Evolutionary conservation across 805 yeast species (phyloP).

Genomic region (Wickerhamomyces strasburgensis): DNA sequence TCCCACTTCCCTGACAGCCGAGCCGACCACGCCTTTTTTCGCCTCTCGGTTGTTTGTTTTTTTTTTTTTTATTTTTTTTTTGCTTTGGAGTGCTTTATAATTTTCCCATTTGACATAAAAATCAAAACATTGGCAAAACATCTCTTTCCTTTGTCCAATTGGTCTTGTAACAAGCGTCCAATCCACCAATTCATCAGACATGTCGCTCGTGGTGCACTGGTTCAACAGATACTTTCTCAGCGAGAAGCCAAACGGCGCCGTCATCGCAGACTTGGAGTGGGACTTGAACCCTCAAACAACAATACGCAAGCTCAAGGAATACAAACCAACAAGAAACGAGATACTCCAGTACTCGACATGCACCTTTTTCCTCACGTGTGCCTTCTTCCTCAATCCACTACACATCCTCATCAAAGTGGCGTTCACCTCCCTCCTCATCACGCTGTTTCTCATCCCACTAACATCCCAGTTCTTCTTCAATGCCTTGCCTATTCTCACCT

Average conservation of each 20-base stretch:
- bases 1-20: too few relatives aligned
- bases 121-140: too few relatives aligned
- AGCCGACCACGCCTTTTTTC: too few relatives aligned
- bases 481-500: constrained; percentile 77
- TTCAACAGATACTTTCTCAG: constrained; percentile 49
- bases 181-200: not conserved
- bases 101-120: too few relatives aligned
- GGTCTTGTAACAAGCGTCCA: not conserved
- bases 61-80: too few relatives aligned
- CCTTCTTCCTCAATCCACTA: constrained; percentile 54
- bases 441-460: constrained; percentile 59
- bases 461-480: constrained; percentile 80
- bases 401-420: constrained; percentile 34
- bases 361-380: constrained; percentile 49
- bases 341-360: constrained; percentile 47
- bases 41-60: too few relatives aligned
- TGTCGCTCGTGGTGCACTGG: constrained; percentile 26
- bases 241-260: constrained; percentile 45
- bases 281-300: constrained; percentile 42
- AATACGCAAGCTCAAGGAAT: constrained; percentile 36
- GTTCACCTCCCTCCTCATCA: constrained; percentile 34
- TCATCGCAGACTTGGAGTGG: constrained; percentile 46
- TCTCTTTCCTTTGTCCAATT: not conserved
- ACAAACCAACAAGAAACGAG: constrained; percentile 43
- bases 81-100: too few relatives aligned